Conservation (phyloP, 441 rosid genomes). For the Croton setiger region DNA sequence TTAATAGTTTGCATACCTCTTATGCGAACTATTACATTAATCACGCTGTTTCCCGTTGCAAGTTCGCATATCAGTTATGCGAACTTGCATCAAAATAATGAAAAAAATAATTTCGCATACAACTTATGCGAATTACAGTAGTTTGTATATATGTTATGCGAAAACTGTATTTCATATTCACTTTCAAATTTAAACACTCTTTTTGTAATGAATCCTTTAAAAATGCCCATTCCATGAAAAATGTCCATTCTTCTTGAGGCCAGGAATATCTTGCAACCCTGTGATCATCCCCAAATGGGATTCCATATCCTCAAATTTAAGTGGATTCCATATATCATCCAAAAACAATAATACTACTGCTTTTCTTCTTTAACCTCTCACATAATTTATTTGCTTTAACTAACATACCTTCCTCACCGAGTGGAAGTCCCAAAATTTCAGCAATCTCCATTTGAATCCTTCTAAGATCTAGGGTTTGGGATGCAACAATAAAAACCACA, state of each 20-base stretch:
- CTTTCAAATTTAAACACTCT: too few relatives aligned
- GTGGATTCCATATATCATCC: background rate
- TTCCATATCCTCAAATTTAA: background rate
- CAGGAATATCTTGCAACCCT: background rate
- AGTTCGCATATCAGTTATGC: too few relatives aligned
- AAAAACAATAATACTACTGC: background rate
- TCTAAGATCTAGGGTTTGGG: background rate
- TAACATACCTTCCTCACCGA: background rate
- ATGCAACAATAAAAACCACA: background rate
- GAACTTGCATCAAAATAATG: too few relatives aligned
- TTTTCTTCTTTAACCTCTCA: constrained; percentile 12
- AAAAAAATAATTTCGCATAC: too few relatives aligned
- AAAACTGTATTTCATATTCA: too few relatives aligned
- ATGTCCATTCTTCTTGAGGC: constrained; percentile 3
- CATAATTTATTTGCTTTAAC: constrained; percentile 19
- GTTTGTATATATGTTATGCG: too few relatives aligned
- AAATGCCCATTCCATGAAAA: too few relatives aligned
- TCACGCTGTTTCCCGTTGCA: too few relatives aligned
- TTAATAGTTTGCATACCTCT: too few relatives aligned
- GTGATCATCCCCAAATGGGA: background rate
- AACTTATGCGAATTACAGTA: too few relatives aligned
- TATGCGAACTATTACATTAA: too few relatives aligned
- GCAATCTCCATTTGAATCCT: background rate
- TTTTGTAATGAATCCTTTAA: too few relatives aligned
- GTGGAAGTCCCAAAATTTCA: constrained; percentile 5